A percentile compares a stretch with the other conserved stretches of the same genome.
phyloP scores from a whole-genome alignment of 768 basidiomycete genomes.

The Galerina marginata region DNA sequence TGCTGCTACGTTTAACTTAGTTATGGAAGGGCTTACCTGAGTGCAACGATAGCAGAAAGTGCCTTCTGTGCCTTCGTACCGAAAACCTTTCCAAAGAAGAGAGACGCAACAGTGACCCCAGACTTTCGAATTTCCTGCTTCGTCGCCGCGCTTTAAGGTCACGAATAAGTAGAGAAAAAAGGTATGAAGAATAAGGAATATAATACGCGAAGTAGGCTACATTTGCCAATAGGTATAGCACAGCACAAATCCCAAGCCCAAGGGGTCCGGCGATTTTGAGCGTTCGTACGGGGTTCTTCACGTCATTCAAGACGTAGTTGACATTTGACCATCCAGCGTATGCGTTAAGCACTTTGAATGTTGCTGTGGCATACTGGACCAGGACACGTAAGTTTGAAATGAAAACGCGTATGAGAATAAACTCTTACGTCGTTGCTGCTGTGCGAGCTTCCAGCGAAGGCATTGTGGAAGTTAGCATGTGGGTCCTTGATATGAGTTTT shows the following conservation, averaged over 20 bases:
- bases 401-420: too few relatives aligned
- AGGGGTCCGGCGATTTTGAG: constrained; percentile 67
- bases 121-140: constrained; percentile 53
- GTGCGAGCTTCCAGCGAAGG: constrained; percentile 59
- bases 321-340: constrained; percentile 59
- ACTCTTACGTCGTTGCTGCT: constrained; percentile 42
- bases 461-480: constrained; percentile 55
- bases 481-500: constrained; percentile 56
- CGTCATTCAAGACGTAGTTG: constrained; percentile 66
- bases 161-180: background rate
- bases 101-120: constrained; percentile 60
- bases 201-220: constrained; percentile 44
- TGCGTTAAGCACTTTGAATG: constrained; percentile 57
- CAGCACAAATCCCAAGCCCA: constrained; percentile 57
- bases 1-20: too few relatives aligned
- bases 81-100: constrained; percentile 67
- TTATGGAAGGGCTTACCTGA: constrained; percentile 43
- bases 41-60: constrained; percentile 60
- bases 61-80: constrained; percentile 56
- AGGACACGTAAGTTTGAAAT: too few relatives aligned
- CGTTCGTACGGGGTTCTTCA: constrained; percentile 62
- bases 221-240: constrained; percentile 60
- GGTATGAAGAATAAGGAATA: background rate
- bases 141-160: constrained; percentile 40
- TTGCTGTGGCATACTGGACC: constrained; percentile 70